Conservation (phyloP, 768 basidiomycete species). For the Leccinum disarticulatum region DNA sequence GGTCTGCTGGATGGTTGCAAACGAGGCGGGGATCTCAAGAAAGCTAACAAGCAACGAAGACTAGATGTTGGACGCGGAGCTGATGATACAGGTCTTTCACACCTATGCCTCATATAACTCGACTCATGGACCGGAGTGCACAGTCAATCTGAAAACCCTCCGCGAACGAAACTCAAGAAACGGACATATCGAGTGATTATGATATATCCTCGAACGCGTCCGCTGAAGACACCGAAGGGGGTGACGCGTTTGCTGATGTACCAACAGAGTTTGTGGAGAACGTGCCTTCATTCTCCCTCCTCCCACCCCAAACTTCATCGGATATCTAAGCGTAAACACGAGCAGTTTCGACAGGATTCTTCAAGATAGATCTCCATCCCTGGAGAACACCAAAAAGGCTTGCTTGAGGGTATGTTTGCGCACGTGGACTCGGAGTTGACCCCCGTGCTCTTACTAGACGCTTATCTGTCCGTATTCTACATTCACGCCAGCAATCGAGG, state of each 20-base stretch:
- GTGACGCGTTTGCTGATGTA: slow-evolving; percentile 3
- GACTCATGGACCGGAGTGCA: slow-evolving; percentile 34
- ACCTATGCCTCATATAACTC: slow-evolving; percentile 78
- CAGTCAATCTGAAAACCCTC: slow-evolving; percentile 1
- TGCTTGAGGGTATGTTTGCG: slow-evolving; percentile 46
- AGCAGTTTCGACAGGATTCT: slow-evolving; percentile 61
- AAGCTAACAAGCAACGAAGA: slow-evolving; percentile 49
- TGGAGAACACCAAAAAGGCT: background rate
- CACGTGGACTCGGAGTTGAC: slow-evolving; percentile 48
- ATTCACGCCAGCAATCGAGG: slow-evolving; percentile 51
- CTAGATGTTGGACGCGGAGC: slow-evolving; percentile 55
- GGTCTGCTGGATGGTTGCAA: slow-evolving; percentile 89
- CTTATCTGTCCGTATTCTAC: slow-evolving; percentile 80
- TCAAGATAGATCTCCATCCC: slow-evolving; percentile 34
- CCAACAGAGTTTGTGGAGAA: slow-evolving; percentile 3
- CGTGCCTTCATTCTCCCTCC: slow-evolving; percentile 39
- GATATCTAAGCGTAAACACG: slow-evolving; percentile 72
- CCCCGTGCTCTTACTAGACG: slow-evolving; percentile 60
- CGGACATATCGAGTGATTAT: background rate
- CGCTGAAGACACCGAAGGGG: slow-evolving; percentile 4
- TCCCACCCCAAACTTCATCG: slow-evolving; percentile 70
- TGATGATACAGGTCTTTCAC: slow-evolving; percentile 85
- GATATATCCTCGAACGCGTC: slow-evolving; percentile 2
- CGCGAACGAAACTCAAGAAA: slow-evolving; percentile 7
- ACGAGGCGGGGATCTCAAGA: slow-evolving; percentile 75